These are phyloP conservation scores for Kodamaea jinghongensis DNA, from an alignment of 805 yeast species.

Conservation along the genomic window DNA sequence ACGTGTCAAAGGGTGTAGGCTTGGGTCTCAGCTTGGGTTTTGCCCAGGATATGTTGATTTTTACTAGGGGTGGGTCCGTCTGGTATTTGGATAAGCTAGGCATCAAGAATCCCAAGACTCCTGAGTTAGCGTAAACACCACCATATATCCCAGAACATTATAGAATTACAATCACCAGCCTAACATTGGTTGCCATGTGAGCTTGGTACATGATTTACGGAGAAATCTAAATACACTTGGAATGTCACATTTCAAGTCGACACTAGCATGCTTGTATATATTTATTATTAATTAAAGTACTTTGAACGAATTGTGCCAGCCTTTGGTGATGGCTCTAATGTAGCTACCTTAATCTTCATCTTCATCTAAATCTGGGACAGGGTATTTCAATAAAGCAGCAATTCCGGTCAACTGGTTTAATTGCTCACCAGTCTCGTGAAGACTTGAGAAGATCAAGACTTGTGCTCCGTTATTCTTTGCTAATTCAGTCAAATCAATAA, in stretches of 20 bases:
- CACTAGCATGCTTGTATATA: not conserved
- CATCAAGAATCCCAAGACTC: slow-evolving; percentile 14
- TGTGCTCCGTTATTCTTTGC: slow-evolving; percentile 75
- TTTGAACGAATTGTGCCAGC: not conserved
- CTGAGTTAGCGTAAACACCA: no score
- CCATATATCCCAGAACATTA: no score
- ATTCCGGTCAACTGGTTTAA: slow-evolving; percentile 86
- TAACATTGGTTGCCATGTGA: no score
- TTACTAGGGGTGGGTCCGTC: slow-evolving; percentile 55
- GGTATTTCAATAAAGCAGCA: slow-evolving; percentile 82
- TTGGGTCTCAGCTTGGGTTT: slow-evolving; percentile 64
- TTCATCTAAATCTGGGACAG: slow-evolving; percentile 74
- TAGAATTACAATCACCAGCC: no score
- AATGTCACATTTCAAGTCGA: not conserved
- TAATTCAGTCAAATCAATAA: slow-evolving; percentile 61
- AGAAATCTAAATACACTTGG: no score
- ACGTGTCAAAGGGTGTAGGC: slow-evolving; percentile 50
- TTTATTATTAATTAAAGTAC: not conserved
- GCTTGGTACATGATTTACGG: no score
- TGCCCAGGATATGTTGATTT: slow-evolving; percentile 62
- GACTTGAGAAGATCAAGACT: slow-evolving; percentile 72
- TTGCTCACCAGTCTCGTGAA: slow-evolving; percentile 90
- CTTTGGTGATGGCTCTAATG: not conserved
- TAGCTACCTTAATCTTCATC: no score
- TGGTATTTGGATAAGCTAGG: slow-evolving; percentile 55